Percentiles rank a stretch among this genome's conserved stretches.
Evolutionary conservation across 169 alveolate species (phyloP).

Genomic region (Babesia caballi): DNA sequence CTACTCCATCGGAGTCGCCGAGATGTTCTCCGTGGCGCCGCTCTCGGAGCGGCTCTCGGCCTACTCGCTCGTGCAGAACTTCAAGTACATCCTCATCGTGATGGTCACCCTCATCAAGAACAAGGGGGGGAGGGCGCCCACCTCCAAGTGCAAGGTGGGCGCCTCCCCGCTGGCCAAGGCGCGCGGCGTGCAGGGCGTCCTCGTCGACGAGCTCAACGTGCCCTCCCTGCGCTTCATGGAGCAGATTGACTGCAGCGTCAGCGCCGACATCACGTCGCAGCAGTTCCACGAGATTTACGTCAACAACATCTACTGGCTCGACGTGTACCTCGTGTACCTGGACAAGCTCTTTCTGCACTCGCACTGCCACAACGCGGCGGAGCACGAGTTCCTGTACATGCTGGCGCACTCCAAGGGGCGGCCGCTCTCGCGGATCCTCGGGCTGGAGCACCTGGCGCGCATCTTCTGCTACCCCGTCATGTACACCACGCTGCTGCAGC

Average conservation of each 20-base stretch:
- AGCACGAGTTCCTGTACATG: constrained; percentile 19
- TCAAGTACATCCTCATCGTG: constrained; percentile 30
- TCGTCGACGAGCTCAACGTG: constrained; percentile 14
- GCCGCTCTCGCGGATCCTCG: constrained; percentile 13
- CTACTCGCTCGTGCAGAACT: constrained; percentile 35
- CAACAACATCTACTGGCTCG: constrained; percentile 64
- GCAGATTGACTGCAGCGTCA: neutral
- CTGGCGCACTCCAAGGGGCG: neutral
- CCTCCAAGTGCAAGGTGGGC: neutral
- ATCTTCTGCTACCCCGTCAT: constrained; percentile 38
- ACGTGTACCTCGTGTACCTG: constrained; percentile 37
- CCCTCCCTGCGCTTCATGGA: constrained; percentile 48
- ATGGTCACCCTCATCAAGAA: constrained; percentile 11
- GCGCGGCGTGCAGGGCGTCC: neutral
- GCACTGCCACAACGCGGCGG: constrained; percentile 41
- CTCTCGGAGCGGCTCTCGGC: constrained; percentile 16
- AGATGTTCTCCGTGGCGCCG: constrained; percentile 17
- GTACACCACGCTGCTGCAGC: constrained; percentile 26
- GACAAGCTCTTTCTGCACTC: constrained; percentile 29
- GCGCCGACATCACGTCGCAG: constrained; percentile 1
- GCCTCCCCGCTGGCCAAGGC: neutral
- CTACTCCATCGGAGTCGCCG: neutral
- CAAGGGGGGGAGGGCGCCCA: neutral
- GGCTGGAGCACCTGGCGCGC: constrained; percentile 45
- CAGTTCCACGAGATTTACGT: constrained; percentile 31